A percentile compares a stretch with the other conserved stretches of the same genome.
These are phyloP conservation scores for Leccinum disarticulatum DNA, from an alignment of 768 basidiomycete species.

Conservation along the genomic window DNA sequence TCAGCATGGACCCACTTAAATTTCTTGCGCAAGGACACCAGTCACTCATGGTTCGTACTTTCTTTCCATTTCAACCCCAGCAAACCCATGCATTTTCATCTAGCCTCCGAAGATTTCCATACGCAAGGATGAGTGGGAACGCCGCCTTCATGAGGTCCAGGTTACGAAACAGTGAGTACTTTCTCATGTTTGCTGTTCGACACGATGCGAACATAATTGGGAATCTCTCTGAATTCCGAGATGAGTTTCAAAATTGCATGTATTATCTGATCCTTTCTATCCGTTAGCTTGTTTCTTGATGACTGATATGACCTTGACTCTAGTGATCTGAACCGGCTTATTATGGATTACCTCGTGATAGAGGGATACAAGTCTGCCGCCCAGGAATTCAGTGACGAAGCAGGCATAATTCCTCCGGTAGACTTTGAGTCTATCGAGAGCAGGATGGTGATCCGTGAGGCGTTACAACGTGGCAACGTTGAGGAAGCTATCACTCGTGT, in stretches of 20 bases:
- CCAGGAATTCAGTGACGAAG: slow-evolving; percentile 90
- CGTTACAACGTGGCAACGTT: slow-evolving; percentile 90
- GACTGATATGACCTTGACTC: slow-evolving; percentile 23
- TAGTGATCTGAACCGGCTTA: slow-evolving; percentile 91
- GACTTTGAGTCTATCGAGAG: slow-evolving; percentile 93
- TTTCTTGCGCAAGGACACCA: slow-evolving; percentile 17
- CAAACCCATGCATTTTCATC: neutral
- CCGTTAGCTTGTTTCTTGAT: slow-evolving; percentile 18
- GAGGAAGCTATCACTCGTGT: slow-evolving; percentile 94
- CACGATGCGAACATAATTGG: slow-evolving; percentile 80
- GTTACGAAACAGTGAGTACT: slow-evolving; percentile 86
- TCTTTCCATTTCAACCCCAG: neutral
- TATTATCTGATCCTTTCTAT: slow-evolving; percentile 73
- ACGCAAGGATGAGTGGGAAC: slow-evolving; percentile 85
- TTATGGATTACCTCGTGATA: slow-evolving; percentile 97
- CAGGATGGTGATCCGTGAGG: slow-evolving; percentile 91
- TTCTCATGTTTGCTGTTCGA: slow-evolving; percentile 13
- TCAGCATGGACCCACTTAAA: slow-evolving; percentile 30
- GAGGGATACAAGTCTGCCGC: slow-evolving; percentile 97
- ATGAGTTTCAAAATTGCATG: slow-evolving; percentile 75
- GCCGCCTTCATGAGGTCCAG: slow-evolving; percentile 75
- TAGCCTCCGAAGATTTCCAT: slow-evolving; percentile 58
- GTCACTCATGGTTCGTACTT: slow-evolving; percentile 34
- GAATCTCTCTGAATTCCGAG: slow-evolving; percentile 97
- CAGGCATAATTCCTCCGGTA: slow-evolving; percentile 70